Percentiles rank a stretch among this genome's conserved stretches.
These are phyloP conservation scores for Lasiodiplodia theobromae DNA, from an alignment of 2,329 filamentous ascomycete species.

Conservation along the genomic window DNA sequence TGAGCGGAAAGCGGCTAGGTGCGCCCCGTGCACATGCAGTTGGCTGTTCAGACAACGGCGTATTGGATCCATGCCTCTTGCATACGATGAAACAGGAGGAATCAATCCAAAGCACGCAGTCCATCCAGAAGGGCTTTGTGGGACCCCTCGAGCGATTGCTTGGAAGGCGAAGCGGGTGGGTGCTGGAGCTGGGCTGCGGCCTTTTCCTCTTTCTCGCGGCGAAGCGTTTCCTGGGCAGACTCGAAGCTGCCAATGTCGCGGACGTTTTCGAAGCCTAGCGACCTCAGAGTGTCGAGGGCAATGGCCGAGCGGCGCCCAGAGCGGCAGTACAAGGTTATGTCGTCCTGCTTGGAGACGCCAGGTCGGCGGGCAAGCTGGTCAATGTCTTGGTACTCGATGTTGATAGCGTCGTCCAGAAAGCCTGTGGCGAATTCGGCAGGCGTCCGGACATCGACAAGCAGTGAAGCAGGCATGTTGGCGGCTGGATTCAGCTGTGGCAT, in stretches of 20 bases:
- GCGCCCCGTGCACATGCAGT: not conserved
- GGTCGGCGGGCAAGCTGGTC: conserved; percentile 34
- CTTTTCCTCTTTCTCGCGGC: conserved; percentile 38
- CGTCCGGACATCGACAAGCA: conserved; percentile 47
- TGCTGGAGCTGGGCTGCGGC: conserved; percentile 32
- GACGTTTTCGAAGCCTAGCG: conserved; percentile 41
- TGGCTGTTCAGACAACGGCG: not conserved
- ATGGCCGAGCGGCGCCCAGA: conserved; percentile 45
- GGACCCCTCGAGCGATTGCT: conserved; percentile 35
- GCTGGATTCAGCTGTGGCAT: not conserved
- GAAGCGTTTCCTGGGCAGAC: conserved; percentile 40
- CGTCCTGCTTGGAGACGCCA: conserved; percentile 37
- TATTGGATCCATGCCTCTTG: not conserved
- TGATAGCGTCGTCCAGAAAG: conserved; percentile 41
- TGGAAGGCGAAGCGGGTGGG: conserved; percentile 29
- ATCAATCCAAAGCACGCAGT: conserved; percentile 38
- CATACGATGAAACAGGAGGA: not conserved
- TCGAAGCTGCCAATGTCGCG: conserved; percentile 48
- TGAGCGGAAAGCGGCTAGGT: not conserved
- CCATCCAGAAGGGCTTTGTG: conserved; percentile 40
- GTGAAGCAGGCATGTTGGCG: conserved; percentile 10
- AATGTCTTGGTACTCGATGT: conserved; percentile 48
- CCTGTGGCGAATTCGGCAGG: conserved; percentile 46
- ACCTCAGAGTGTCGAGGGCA: conserved; percentile 40
- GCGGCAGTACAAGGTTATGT: conserved; percentile 49